Percentiles rank a stretch among this genome's conserved stretches.
phyloP scores from a whole-genome alignment of 345 rosid species.

The Adansonia digitata region DNA sequence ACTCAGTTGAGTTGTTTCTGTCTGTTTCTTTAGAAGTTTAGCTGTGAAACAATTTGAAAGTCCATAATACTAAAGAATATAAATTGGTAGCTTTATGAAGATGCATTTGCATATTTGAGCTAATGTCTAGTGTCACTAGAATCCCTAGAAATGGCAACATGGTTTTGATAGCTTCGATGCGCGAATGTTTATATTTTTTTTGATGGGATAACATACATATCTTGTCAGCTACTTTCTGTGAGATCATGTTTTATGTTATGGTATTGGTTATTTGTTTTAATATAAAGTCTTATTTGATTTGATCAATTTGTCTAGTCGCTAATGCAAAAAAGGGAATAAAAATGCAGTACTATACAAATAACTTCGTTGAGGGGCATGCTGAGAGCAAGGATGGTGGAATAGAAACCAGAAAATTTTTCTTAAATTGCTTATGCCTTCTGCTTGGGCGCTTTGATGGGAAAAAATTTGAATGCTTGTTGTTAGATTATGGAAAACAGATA shows the following conservation, averaged over 20 bases:
- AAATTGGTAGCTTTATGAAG: background rate
- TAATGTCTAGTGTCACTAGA: background rate
- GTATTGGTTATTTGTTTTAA: background rate
- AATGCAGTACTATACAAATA: constrained; percentile 62
- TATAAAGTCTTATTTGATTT: constrained; percentile 15
- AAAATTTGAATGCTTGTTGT: constrained; percentile 49
- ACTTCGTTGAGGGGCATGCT: constrained; percentile 35
- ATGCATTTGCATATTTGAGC: background rate
- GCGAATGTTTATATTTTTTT: background rate
- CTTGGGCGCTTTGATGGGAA: constrained; percentile 75
- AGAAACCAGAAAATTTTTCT: constrained; percentile 75
- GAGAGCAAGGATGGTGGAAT: constrained; percentile 43
- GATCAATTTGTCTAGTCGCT: constrained; percentile 24
- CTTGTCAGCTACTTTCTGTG: background rate
- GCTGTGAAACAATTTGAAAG: background rate
- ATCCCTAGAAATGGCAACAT: background rate
- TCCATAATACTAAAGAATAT: background rate
- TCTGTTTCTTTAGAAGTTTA: background rate
- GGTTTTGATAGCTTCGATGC: background rate
- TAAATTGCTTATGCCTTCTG: constrained; percentile 80
- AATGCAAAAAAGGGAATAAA: constrained; percentile 18
- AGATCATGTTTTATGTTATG: background rate
- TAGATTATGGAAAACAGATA: constrained; percentile 63
- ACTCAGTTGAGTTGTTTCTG: background rate
- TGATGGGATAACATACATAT: background rate